A percentile compares a stretch with the other conserved stretches of the same genome.
phyloP scores from a whole-genome alignment of 2,329 filamentous ascomycete genomes.

The Lachnellula arida region DNA sequence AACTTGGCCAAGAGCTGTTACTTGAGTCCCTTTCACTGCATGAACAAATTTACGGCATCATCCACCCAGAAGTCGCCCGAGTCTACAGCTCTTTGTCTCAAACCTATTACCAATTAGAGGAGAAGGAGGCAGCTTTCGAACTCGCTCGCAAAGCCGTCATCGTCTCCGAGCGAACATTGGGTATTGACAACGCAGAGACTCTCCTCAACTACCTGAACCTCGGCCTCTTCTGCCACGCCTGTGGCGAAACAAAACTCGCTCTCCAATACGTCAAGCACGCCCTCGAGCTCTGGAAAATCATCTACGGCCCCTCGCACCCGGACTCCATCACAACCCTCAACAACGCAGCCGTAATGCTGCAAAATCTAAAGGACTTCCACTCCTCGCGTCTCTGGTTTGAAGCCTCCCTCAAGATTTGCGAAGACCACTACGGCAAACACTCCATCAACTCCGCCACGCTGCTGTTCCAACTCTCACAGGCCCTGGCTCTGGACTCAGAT shows the following conservation, averaged over 20 bases:
- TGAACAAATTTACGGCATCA: conserved; percentile 96
- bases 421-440: conserved; percentile 81
- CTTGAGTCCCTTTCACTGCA: conserved; percentile 94
- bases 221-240: conserved; percentile 87
- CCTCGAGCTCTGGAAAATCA: conserved; percentile 92
- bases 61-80: conserved; percentile 92
- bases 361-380: conserved; percentile 89
- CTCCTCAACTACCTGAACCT: conserved; percentile 95
- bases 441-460: conserved; percentile 93
- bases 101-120: conserved; percentile 95
- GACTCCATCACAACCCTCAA: conserved; percentile 98
- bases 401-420: conserved; percentile 81
- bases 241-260: conserved; percentile 84
- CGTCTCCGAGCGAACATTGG: conserved; percentile 88
- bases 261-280: conserved; percentile 87
- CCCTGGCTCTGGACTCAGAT: conserved; percentile 91
- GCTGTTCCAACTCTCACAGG: conserved; percentile 94
- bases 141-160: conserved; percentile 95
- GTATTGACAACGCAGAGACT: conserved; percentile 89
- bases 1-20: conserved; percentile 90
- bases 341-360: conserved; percentile 97
- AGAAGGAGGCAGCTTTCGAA: conserved; percentile 93
- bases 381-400: conserved; percentile 97
- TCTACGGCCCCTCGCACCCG: conserved; percentile 89
- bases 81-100: conserved; percentile 94